Evolutionary conservation across 306 rosid genomes (phyloP).

Genomic region (Cucumis hystrix): DNA sequence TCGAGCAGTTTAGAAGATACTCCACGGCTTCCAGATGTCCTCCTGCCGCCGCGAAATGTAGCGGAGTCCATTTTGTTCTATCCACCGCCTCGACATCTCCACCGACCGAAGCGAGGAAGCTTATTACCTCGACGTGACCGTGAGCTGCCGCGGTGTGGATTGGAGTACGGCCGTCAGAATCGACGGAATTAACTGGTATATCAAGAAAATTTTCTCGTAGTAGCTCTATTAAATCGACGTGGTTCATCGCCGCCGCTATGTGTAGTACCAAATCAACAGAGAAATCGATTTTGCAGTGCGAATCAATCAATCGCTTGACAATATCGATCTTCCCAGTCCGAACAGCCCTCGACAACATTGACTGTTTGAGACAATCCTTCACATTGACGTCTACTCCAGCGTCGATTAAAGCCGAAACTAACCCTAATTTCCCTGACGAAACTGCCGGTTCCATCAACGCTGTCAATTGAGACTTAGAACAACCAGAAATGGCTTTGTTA

Average conservation of each 20-base stretch:
- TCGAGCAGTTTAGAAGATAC: constrained; percentile 39
- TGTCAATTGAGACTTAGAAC: constrained; percentile 35
- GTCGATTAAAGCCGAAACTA: constrained; percentile 31
- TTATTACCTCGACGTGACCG: constrained; percentile 35
- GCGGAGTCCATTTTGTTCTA: constrained; percentile 41
- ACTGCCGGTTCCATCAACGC: constrained; percentile 31
- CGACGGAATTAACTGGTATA: constrained; percentile 25
- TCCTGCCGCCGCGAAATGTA: constrained; percentile 52
- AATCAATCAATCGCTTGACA: constrained; percentile 31
- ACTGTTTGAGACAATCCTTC: constrained; percentile 21
- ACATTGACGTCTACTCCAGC: constrained; percentile 43
- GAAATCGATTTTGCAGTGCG: constrained; percentile 22
- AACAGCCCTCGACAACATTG: constrained; percentile 33
- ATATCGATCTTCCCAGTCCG: constrained; percentile 24
- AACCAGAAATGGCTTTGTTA: constrained; percentile 36
- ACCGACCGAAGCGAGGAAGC: constrained; percentile 32
- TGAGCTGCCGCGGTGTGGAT: constrained; percentile 48
- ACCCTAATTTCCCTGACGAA: constrained; percentile 18
- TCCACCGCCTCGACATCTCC: constrained; percentile 37
- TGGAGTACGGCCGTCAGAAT: constrained; percentile 35
- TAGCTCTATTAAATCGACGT: constrained; percentile 47
- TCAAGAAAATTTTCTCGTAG: constrained; percentile 4
- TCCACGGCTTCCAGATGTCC: constrained; percentile 38
- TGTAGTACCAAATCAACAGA: constrained; percentile 30
- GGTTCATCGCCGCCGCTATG: constrained; percentile 37